These are phyloP conservation scores for Dictyostelium brefeldianum DNA, from an alignment of 78 protist genomes.

Conservation along the genomic window DNA sequence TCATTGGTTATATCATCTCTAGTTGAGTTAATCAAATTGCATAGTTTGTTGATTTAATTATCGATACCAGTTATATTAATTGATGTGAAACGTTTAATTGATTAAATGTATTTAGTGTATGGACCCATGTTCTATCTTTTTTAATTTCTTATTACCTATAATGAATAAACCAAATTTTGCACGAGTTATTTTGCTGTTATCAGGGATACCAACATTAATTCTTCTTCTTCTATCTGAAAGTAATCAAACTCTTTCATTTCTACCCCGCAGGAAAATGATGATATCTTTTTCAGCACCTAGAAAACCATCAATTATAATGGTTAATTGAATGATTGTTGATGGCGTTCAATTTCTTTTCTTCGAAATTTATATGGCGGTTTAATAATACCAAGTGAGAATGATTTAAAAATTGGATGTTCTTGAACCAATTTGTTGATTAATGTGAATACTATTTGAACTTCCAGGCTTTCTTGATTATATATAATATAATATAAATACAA, in stretches of 20 bases:
- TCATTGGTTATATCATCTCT: background rate
- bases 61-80: background rate
- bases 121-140: conserved; percentile 29
- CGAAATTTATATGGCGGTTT: conserved; percentile 50
- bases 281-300: conserved; percentile 93
- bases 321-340: too few species aligned
- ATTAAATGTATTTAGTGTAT: background rate
- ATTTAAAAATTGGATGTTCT: background rate
- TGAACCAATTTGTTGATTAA: background rate
- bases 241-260: conserved; percentile 89
- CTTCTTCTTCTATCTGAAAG: conserved; percentile 90
- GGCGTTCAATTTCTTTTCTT: too few species aligned
- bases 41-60: background rate
- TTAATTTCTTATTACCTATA: conserved; percentile 69
- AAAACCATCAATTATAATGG: conserved; percentile 88
- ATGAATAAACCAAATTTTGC: conserved; percentile 80
- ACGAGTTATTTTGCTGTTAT: too few species aligned
- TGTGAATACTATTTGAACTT: background rate
- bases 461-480: background rate
- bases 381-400: conserved; percentile 2
- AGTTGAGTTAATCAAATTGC: background rate
- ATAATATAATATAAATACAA: too few species aligned
- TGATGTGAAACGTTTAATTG: too few species aligned
- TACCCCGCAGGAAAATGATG: conserved; percentile 87
- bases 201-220: conserved; percentile 94